Conservation (phyloP, 345 rosid species). For the Abelmoschus esculentus region DNA sequence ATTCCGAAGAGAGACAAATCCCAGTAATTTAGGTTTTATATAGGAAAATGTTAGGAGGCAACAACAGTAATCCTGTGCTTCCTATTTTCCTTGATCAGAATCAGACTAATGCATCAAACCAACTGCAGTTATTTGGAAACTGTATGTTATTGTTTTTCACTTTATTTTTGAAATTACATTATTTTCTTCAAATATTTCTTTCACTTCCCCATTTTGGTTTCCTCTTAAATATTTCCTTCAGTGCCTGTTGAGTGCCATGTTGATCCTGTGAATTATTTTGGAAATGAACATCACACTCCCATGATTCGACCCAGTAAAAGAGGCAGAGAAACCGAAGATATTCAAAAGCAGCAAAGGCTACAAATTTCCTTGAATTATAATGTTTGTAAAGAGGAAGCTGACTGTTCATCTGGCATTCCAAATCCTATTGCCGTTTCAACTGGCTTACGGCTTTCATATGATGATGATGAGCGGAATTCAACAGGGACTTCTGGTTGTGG, state of each 20-base stretch:
- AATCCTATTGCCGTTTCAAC: constrained; percentile 64
- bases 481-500: constrained; percentile 68
- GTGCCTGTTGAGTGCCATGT: too few relatives aligned
- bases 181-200: constrained; percentile 7
- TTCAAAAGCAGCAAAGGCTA: constrained; percentile 52
- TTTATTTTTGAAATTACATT: neutral
- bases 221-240: too few relatives aligned
- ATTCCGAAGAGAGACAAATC: constrained; percentile 14
- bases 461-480: constrained; percentile 74
- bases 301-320: constrained; percentile 43
- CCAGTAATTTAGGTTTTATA: constrained; percentile 24
- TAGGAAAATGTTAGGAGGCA: too few relatives aligned
- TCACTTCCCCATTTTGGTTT: neutral
- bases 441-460: constrained; percentile 71
- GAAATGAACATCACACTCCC: constrained; percentile 44
- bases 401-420: constrained; percentile 38
- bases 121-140: constrained; percentile 61
- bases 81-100: constrained; percentile 49
- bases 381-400: constrained; percentile 47
- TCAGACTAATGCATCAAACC: constrained; percentile 42
- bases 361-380: constrained; percentile 58
- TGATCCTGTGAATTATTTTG: constrained; percentile 62
- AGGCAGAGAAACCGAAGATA: constrained; percentile 45
- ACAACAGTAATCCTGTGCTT: constrained; percentile 41
- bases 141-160: constrained; percentile 32